A percentile compares a stretch with the other conserved stretches of the same genome.
Conservation (phyloP, 129 eudicot genomes). For the Pseudognaphalium luteoalbum region DNA sequence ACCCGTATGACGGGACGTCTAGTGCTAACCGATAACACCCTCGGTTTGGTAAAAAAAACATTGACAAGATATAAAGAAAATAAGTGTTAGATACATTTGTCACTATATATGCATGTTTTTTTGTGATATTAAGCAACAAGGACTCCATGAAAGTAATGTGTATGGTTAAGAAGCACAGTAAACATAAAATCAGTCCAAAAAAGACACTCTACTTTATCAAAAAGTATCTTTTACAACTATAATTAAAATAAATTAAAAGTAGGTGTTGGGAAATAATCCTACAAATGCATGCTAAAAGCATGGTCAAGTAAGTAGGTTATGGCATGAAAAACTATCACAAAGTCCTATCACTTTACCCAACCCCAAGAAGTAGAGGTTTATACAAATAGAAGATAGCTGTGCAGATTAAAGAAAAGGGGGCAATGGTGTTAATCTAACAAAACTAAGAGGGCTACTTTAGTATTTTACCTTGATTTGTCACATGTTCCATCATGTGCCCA, state of each 20-base stretch:
- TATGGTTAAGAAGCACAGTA: not conserved
- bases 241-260: not conserved
- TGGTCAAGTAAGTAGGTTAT: slow-evolving; percentile 7
- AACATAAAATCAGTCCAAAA: not conserved
- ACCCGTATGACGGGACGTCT: not conserved
- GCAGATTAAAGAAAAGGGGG: not conserved
- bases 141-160: slow-evolving; percentile 9
- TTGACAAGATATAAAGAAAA: not conserved
- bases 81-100: not conserved
- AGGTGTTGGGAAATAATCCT: slow-evolving; percentile 17
- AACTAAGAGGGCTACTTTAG: slow-evolving; percentile 1
- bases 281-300: slow-evolving; percentile 26
- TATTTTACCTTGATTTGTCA: slow-evolving; percentile 21
- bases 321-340: slow-evolving; percentile 15
- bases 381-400: not conserved
- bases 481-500: slow-evolving; percentile 27
- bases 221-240: not conserved
- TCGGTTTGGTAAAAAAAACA: not conserved
- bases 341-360: slow-evolving; percentile 24
- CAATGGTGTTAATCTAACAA: not conserved
- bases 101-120: not conserved
- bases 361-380: slow-evolving; percentile 14
- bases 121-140: not conserved
- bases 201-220: slow-evolving; percentile 3
- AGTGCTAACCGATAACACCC: not conserved